Evolutionary conservation across 257 asterid species (phyloP).

Genomic region (Salvia splendens): DNA sequence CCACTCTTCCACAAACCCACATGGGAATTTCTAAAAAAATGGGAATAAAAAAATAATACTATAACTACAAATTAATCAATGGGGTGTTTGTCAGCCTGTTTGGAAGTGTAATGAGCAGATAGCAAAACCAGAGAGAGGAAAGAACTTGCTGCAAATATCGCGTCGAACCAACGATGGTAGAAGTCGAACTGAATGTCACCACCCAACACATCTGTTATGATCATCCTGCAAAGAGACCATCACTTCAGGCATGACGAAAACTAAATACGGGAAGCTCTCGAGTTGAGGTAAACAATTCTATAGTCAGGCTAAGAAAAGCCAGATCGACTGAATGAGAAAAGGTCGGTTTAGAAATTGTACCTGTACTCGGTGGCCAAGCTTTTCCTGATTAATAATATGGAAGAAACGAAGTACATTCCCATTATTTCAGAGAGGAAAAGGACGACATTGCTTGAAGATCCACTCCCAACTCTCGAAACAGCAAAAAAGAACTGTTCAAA

Average conservation of each 20-base stretch:
- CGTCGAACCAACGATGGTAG: slow-evolving; percentile 98
- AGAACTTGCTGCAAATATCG: slow-evolving; percentile 92
- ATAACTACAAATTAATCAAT: slow-evolving; percentile 61
- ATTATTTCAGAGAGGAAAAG: slow-evolving; percentile 99
- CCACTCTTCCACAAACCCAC: slow-evolving; percentile 6
- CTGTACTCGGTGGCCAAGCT: slow-evolving; percentile 96
- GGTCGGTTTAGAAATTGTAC: slow-evolving; percentile 36
- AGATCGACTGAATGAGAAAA: too few species aligned
- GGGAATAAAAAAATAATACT: neutral
- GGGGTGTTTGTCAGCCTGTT: slow-evolving; percentile 92
- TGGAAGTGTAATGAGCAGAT: slow-evolving; percentile 94
- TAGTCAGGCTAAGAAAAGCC: neutral
- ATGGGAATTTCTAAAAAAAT: neutral
- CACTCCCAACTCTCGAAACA: slow-evolving; percentile 98
- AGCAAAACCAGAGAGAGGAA: slow-evolving; percentile 87
- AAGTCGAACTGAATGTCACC: slow-evolving; percentile 95
- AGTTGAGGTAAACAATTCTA: neutral
- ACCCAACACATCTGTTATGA: slow-evolving; percentile 90
- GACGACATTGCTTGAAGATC: slow-evolving; percentile 97
- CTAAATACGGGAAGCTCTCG: neutral
- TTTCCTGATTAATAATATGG: slow-evolving; percentile 86
- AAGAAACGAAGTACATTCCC: slow-evolving; percentile 98
- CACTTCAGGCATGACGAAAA: neutral
- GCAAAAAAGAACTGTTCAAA: slow-evolving; percentile 92
- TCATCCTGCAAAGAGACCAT: slow-evolving; percentile 55